Evolutionary conservation across 2,329 filamentous ascomycete species (phyloP).

Genomic region (Fusarium sp.): DNA sequence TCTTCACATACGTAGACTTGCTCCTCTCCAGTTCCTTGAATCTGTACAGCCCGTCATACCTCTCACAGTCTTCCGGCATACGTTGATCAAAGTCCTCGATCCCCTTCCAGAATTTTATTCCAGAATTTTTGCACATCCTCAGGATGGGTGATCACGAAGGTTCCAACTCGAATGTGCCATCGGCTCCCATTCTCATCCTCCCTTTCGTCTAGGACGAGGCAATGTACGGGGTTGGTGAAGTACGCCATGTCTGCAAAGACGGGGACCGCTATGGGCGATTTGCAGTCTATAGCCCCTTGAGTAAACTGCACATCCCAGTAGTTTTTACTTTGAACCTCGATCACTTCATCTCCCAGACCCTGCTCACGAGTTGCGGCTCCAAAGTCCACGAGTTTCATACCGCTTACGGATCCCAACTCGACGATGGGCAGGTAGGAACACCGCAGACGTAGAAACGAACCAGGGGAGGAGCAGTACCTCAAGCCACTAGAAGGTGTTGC

Average conservation of each 20-base stretch:
- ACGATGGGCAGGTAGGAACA: constrained; percentile 6
- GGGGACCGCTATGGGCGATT: neutral
- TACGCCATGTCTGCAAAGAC: constrained; percentile 1
- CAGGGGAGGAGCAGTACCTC: neutral
- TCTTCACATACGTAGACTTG: neutral
- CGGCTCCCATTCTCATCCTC: neutral
- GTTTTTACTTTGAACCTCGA: neutral
- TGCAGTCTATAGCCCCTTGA: constrained; percentile 2
- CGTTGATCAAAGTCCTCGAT: neutral
- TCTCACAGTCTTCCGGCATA: neutral
- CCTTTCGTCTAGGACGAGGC: neutral
- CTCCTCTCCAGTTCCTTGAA: neutral
- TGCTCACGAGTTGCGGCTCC: neutral
- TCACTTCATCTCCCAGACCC: neutral
- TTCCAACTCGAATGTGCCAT: neutral
- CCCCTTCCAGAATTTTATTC: neutral
- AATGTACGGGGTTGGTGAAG: neutral
- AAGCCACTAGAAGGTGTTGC: neutral
- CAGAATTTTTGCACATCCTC: neutral
- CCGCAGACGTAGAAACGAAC: neutral
- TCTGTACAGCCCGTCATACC: neutral
- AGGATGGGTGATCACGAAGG: neutral
- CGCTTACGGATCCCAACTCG: neutral
- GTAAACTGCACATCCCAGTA: constrained; percentile 16
- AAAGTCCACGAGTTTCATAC: neutral